phyloP scores from a whole-genome alignment of 139 green algal genomes.

The Deuterostichococcus epilithicus region DNA sequence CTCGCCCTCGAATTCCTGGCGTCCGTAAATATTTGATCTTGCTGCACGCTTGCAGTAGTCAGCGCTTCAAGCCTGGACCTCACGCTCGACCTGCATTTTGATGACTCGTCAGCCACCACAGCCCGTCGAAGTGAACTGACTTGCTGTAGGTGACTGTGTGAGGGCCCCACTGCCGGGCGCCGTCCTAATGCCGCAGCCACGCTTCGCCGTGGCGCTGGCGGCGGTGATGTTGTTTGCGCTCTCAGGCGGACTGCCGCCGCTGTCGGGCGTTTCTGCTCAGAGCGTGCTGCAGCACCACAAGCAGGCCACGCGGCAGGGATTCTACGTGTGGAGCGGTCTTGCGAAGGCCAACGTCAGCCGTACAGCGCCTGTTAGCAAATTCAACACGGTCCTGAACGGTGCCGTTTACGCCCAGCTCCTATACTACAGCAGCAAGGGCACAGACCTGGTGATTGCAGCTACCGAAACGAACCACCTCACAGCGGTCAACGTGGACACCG shows the following conservation, averaged over 20 bases:
- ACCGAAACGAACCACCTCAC: background rate
- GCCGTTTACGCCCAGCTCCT: background rate
- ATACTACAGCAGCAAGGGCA: background rate
- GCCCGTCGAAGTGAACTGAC: no score
- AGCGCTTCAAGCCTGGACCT: no score
- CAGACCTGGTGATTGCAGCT: background rate
- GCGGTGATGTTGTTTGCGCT: background rate
- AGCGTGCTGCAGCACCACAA: background rate
- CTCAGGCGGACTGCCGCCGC: background rate
- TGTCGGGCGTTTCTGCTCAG: no score
- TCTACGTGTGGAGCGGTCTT: background rate
- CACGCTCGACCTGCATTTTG: no score
- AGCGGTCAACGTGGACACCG: background rate
- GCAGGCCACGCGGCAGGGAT: background rate
- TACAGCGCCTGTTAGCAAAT: background rate
- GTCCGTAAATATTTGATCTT: no score
- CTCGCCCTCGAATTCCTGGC: no score
- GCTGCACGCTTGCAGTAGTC: no score
- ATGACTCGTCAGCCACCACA: no score
- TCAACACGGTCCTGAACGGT: background rate
- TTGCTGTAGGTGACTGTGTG: no score
- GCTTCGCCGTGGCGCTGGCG: no score
- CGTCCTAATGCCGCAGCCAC: background rate
- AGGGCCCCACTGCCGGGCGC: no score
- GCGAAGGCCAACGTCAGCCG: background rate